Evolutionary conservation across 1,284 basidiomycete species (phyloP).

Genomic region (Apiotrichum domesticum): DNA sequence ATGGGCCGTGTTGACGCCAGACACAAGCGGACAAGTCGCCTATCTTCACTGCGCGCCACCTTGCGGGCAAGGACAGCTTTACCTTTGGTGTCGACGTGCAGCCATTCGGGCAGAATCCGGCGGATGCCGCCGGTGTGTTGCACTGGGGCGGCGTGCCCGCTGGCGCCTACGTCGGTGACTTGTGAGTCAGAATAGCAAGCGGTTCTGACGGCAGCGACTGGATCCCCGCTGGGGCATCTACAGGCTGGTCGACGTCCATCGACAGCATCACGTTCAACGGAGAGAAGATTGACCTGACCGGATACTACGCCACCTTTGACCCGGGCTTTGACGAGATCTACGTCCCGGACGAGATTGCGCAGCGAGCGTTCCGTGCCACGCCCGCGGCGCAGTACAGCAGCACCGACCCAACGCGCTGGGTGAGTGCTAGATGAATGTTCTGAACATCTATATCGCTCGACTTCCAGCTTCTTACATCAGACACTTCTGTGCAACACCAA

Average conservation of each 20-base stretch:
- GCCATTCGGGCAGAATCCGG: conserved; percentile 4
- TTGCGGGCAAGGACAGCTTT: background rate
- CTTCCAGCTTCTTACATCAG: conserved; percentile 12
- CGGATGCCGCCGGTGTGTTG: conserved; percentile 24
- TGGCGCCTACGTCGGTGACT: conserved; percentile 26
- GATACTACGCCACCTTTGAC: conserved; percentile 32
- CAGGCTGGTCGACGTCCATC: conserved; percentile 30
- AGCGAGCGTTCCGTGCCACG: conserved; percentile 23
- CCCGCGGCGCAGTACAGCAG: conserved; percentile 14
- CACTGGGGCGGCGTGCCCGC: conserved; percentile 43
- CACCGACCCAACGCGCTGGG: background rate
- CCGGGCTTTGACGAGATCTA: conserved; percentile 40
- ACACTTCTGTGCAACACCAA: conserved; percentile 37
- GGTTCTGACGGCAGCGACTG: conserved; percentile 30
- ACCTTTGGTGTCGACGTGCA: conserved; percentile 37
- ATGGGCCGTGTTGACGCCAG: background rate
- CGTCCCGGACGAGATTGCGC: conserved; percentile 29
- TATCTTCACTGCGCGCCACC: conserved; percentile 6
- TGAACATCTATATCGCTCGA: background rate
- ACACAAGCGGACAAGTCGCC: background rate
- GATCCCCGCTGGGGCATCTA: conserved; percentile 20
- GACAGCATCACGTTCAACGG: conserved; percentile 27
- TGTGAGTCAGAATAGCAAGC: conserved; percentile 26
- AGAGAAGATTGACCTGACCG: conserved; percentile 3
- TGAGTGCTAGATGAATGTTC: background rate